phyloP scores from a whole-genome alignment of 805 yeast genomes.

The Starmera caribaea region DNA sequence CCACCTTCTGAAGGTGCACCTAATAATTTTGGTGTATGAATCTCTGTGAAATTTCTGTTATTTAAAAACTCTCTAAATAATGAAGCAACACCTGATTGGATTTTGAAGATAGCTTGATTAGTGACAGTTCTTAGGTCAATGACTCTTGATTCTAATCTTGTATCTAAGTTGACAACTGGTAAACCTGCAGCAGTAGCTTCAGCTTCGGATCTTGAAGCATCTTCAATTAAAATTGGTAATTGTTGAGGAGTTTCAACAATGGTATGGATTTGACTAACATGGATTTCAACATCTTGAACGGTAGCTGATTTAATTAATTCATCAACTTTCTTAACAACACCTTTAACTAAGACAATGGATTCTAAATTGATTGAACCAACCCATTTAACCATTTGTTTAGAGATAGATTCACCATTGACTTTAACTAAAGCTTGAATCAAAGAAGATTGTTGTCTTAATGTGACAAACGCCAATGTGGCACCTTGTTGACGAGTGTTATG shows the following conservation, averaged over 20 bases:
- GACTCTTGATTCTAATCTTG: slow-evolving; percentile 90
- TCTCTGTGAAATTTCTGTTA: slow-evolving; percentile 67
- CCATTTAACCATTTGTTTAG: slow-evolving; percentile 97
- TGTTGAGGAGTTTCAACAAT: slow-evolving; percentile 86
- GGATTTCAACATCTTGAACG: slow-evolving; percentile 82
- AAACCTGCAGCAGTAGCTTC: slow-evolving; percentile 87
- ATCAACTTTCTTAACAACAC: slow-evolving; percentile 72
- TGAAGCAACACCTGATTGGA: slow-evolving; percentile 81
- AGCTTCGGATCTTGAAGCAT: slow-evolving; percentile 89
- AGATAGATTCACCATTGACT: slow-evolving; percentile 62
- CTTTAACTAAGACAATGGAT: slow-evolving; percentile 85
- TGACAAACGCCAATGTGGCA: slow-evolving; percentile 84
- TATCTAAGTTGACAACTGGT: slow-evolving; percentile 93
- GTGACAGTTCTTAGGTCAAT: slow-evolving; percentile 95
- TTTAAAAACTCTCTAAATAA: slow-evolving; percentile 84
- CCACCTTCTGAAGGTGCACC: slow-evolving; percentile 99
- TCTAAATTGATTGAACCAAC: slow-evolving; percentile 78
- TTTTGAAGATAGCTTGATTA: slow-evolving; percentile 93
- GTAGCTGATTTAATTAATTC: slow-evolving; percentile 88
- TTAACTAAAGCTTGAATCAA: slow-evolving; percentile 79
- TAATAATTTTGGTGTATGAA: slow-evolving; percentile 92
- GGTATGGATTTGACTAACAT: slow-evolving; percentile 60
- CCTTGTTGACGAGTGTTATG: slow-evolving; percentile 94
- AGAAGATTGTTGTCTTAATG: slow-evolving; percentile 83
- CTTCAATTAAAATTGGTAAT: slow-evolving; percentile 91